These are phyloP conservation scores for Coniferiporia sulphurascens DNA, from an alignment of 1,284 basidiomycete genomes.

Conservation along the genomic window DNA sequence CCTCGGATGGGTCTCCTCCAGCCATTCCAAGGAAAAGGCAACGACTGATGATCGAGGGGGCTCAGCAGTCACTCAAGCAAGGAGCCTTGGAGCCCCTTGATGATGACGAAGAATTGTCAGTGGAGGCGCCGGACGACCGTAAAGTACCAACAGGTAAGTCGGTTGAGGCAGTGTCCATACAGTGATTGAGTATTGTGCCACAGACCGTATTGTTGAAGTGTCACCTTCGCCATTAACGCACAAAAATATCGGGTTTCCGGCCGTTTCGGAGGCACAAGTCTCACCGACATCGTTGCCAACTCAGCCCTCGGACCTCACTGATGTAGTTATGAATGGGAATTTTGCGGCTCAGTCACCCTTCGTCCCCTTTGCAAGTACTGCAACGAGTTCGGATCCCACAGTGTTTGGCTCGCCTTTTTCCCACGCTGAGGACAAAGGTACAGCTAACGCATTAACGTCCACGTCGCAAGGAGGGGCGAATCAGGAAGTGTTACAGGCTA, in stretches of 20 bases:
- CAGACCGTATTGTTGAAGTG: constrained; percentile 15
- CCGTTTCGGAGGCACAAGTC: constrained; percentile 1
- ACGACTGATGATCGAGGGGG: constrained; percentile 66
- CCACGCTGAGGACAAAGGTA: not conserved
- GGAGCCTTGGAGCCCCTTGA: constrained; percentile 37
- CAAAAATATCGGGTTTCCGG: not conserved
- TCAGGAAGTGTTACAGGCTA: constrained; percentile 50
- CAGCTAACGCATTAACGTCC: constrained; percentile 11
- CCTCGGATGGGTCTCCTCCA: constrained; percentile 31
- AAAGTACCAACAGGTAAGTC: constrained; percentile 18
- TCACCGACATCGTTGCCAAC: not conserved
- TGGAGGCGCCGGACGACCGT: constrained; percentile 18
- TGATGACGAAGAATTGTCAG: constrained; percentile 33
- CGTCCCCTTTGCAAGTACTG: constrained; percentile 4
- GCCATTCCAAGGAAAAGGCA: constrained; percentile 49
- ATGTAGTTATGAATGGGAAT: constrained; percentile 16
- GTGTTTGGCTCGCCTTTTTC: not conserved
- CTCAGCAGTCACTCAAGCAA: constrained; percentile 29
- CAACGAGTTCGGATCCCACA: not conserved
- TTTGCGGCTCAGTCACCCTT: constrained; percentile 9
- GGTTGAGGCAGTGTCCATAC: not conserved
- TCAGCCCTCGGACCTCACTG: constrained; percentile 1
- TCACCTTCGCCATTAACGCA: constrained; percentile 13
- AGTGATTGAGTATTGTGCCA: not conserved
- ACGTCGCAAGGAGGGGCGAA: not conserved